Evolutionary conservation across 306 rosid genomes (phyloP), one percentile per base, ranked within the genome.

Genomic region (apple (Malus domestica)): DNA sequence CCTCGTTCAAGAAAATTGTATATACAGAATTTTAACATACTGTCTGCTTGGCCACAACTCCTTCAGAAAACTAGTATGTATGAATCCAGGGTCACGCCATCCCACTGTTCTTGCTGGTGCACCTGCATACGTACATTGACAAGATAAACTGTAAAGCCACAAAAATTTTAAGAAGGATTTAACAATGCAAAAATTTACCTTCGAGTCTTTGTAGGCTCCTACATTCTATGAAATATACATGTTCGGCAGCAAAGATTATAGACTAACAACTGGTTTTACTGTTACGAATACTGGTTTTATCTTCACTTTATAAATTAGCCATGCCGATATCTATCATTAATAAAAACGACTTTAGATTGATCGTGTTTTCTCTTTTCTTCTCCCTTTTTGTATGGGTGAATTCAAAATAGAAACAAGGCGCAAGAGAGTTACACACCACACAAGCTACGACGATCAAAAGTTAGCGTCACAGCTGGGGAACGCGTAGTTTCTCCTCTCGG

Each of bases 61-160:
- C 83, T 87, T 91, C 58, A 93, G 87, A 81, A 93, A 93, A 85
- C 98, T 88, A 16, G 94, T 91, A 80, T 89, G 98, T 65, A 86
- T 88, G 85, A 79, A 93, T 57, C 96, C 96, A 10, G 98, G 98
- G 66, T 90, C 97, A 54, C 96, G 94, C 98, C 97, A 94, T 73
- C 98, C 98, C 79, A 88, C 94, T 16, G 96, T 91, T 66, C 91
- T 85, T 70, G 97, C 98, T 2, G 96, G 97, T 76, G 92, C 97
- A 75, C 97, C 98, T 94, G 71, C 46, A 74, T 52, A 73, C 61
- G 23, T n/a, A 63, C 25, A 38, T 75, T 22, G 12, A 55, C 19
- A 67, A 71, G 67, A 51, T 71, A 70, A 72, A 30, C 23, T n/a
- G 68, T 65, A 9, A 42, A 9, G 0, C 11, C 45, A 42, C 45